These are phyloP conservation scores for Rubia tinctorum DNA, from an alignment of 305 asterid genomes.

Conservation along the genomic window DNA sequence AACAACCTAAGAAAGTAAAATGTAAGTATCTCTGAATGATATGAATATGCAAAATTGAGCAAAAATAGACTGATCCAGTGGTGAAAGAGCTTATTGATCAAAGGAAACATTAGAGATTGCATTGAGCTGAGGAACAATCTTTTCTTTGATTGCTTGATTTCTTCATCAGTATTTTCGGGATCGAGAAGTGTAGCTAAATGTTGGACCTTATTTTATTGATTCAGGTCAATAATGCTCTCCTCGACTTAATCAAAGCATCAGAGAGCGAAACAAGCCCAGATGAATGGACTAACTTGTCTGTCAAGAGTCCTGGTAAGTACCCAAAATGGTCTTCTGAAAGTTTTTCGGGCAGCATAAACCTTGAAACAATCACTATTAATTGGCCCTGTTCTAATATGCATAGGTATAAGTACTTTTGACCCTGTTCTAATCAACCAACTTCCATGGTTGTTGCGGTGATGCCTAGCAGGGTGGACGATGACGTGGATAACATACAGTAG, in stretches of 20 bases:
- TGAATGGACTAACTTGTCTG: conserved; percentile 73
- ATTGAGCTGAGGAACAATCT: background rate
- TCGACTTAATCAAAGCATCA: conserved; percentile 70
- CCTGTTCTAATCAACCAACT: background rate
- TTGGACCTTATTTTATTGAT: background rate
- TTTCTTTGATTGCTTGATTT: background rate
- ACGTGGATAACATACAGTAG: conserved; percentile 32
- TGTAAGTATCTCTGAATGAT: no score
- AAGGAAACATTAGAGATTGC: background rate
- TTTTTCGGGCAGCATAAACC: background rate
- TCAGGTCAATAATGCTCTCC: conserved; percentile 84
- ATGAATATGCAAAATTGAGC: background rate
- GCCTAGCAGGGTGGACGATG: conserved; percentile 39
- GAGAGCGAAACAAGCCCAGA: conserved; percentile 30
- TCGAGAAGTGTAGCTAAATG: background rate
- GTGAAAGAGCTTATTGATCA: background rate
- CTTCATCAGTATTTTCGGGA: background rate
- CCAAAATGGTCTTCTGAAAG: background rate
- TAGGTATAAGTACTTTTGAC: background rate
- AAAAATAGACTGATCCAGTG: background rate
- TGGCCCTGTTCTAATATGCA: background rate
- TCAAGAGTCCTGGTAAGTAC: conserved; percentile 54
- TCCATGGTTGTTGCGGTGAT: conserved; percentile 12
- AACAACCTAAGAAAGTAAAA: no score
- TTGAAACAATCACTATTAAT: background rate